These are phyloP conservation scores for Simplicillium sp. DNA, from an alignment of 2,329 filamentous ascomycete species.

Conservation along the genomic window DNA sequence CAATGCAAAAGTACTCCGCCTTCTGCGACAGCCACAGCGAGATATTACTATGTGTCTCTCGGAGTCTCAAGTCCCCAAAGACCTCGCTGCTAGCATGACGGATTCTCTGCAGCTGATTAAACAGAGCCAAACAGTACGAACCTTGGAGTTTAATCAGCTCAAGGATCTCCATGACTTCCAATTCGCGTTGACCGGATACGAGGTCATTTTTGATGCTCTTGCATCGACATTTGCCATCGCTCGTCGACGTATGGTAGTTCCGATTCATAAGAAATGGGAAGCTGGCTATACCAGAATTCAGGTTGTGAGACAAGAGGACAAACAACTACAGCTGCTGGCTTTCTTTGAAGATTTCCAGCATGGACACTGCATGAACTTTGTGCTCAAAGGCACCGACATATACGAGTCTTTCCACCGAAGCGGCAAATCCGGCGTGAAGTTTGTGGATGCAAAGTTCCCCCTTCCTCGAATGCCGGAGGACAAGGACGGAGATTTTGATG, in stretches of 20 bases:
- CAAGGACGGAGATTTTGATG: slow-evolving; percentile 41
- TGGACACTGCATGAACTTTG: slow-evolving; percentile 82
- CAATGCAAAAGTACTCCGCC: slow-evolving; percentile 50
- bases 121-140: slow-evolving; percentile 56
- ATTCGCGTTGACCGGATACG: slow-evolving; percentile 68
- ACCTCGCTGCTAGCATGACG: slow-evolving; percentile 52
- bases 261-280: slow-evolving; percentile 92
- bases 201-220: slow-evolving; percentile 63
- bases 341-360: slow-evolving; percentile 87
- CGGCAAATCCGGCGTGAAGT: slow-evolving; percentile 62
- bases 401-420: slow-evolving; percentile 61
- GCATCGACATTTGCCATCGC: slow-evolving; percentile 73
- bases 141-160: slow-evolving; percentile 57
- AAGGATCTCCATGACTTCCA: slow-evolving; percentile 72
- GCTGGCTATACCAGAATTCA: slow-evolving; percentile 72
- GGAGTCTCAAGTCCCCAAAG: slow-evolving; percentile 53
- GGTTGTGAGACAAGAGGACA: slow-evolving; percentile 62
- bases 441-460: slow-evolving; percentile 87
- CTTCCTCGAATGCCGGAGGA: slow-evolving; percentile 54
- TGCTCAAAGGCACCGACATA: slow-evolving; percentile 72
- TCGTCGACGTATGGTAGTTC: slow-evolving; percentile 78
- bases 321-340: slow-evolving; percentile 65
- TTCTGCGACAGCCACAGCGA: slow-evolving; percentile 64
- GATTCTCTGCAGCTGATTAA: slow-evolving; percentile 53
- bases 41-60: slow-evolving; percentile 71